phyloP scores from a whole-genome alignment of 495 filamentous ascomycete genomes.

The Penicillium parvum region DNA sequence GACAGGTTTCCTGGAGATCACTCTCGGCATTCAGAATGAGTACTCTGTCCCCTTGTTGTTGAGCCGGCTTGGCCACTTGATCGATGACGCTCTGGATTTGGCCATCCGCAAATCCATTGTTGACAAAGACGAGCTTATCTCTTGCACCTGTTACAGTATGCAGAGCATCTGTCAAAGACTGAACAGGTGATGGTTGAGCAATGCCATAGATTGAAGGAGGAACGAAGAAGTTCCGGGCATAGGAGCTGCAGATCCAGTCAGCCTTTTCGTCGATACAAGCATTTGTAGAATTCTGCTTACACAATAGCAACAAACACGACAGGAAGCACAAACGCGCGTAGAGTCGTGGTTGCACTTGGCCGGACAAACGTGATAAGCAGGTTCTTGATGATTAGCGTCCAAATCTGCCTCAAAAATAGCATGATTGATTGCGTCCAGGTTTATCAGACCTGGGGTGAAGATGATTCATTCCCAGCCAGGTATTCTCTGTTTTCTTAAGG shows the following conservation, averaged over 20 bases:
- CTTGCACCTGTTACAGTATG: constrained; percentile 43
- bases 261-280: not conserved
- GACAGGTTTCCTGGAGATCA: constrained; percentile 58
- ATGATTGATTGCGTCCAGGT: too few species aligned
- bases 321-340: constrained; percentile 68
- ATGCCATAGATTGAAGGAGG: constrained; percentile 66
- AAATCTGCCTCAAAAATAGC: constrained; percentile 63
- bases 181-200: constrained; percentile 49
- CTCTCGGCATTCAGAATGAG: constrained; percentile 45
- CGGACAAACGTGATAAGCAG: constrained; percentile 63
- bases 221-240: constrained; percentile 64
- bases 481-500: too few species aligned
- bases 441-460: too few species aligned
- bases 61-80: constrained; percentile 48
- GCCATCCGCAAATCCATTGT: constrained; percentile 64
- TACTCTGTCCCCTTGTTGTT: constrained; percentile 51
- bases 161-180: constrained; percentile 57
- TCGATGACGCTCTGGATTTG: constrained; percentile 70
- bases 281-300: constrained; percentile 7
- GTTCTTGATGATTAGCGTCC: constrained; percentile 72
- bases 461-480: too few species aligned
- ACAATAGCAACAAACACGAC: constrained; percentile 66
- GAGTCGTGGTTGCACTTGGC: constrained; percentile 55
- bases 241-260: constrained; percentile 31
- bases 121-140: constrained; percentile 72